Conservation (phyloP, 805 yeast species). For the Pichia rugopelliculosa region DNA sequence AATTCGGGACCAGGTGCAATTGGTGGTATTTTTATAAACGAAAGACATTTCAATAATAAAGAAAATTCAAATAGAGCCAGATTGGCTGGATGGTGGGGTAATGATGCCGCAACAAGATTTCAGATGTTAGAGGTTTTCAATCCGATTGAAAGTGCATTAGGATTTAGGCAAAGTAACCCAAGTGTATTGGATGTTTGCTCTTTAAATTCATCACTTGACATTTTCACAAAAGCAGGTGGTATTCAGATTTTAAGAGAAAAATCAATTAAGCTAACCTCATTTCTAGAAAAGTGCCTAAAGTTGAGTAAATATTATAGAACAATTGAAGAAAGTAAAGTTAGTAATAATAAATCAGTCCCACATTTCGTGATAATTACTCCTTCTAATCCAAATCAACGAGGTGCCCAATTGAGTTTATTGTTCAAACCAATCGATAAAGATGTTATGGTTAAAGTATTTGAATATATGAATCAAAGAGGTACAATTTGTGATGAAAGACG, state of each 20-base stretch:
- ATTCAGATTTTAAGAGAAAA: slow-evolving; percentile 47
- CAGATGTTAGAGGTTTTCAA: slow-evolving; percentile 71
- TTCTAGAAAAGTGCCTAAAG: slow-evolving; percentile 41
- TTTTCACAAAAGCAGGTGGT: slow-evolving; percentile 59
- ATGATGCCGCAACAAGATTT: slow-evolving; percentile 60
- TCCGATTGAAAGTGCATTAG: slow-evolving; percentile 80
- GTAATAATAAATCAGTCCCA: slow-evolving; percentile 10
- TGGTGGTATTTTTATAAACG: slow-evolving; percentile 78
- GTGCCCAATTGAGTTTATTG: slow-evolving; percentile 74
- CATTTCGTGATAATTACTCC: slow-evolving; percentile 77
- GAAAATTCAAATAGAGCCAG: slow-evolving; percentile 44
- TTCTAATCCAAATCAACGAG: slow-evolving; percentile 46
- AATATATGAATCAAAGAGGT: slow-evolving; percentile 45
- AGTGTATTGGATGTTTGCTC: slow-evolving; percentile 80
- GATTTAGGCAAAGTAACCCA: slow-evolving; percentile 87
- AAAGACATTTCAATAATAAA: slow-evolving; percentile 29
- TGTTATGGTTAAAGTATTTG: slow-evolving; percentile 56
- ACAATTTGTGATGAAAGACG: slow-evolving; percentile 82
- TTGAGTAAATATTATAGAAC: slow-evolving; percentile 40
- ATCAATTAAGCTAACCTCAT: slow-evolving; percentile 50
- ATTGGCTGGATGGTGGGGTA: slow-evolving; percentile 98
- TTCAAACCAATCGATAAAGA: slow-evolving; percentile 45
- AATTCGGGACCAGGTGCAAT: slow-evolving; percentile 93
- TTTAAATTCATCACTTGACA: slow-evolving; percentile 55
- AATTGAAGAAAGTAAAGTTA: slow-evolving; percentile 16